Conservation (phyloP, 2,329 filamentous ascomycete species). For the Hymenoscyphus albidus region DNA sequence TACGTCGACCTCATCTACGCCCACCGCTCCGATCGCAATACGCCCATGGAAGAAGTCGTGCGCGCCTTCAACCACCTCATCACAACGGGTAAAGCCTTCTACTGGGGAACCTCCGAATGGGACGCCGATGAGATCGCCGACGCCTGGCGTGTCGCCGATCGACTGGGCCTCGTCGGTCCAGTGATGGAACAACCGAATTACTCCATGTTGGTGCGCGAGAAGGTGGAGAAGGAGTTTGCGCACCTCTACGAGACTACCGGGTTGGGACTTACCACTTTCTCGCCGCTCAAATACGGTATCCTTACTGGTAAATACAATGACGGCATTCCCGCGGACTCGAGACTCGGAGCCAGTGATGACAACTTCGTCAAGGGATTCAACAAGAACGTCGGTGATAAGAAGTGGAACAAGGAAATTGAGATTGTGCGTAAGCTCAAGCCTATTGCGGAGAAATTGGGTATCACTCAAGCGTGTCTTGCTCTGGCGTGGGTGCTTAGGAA, state of each 20-base stretch:
- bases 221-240: conserved; percentile 60
- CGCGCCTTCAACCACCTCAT: conserved; percentile 69
- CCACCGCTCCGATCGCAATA: conserved; percentile 63
- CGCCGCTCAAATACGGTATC: conserved; percentile 56
- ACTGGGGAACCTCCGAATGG: conserved; percentile 70
- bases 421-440: conserved; percentile 57
- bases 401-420: conserved; percentile 53
- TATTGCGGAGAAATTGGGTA: conserved; percentile 61
- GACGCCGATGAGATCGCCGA: conserved; percentile 61
- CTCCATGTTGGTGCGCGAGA: conserved; percentile 58
- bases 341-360: conserved; percentile 53
- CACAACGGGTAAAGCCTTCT: conserved; percentile 62
- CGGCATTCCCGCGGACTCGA: conserved; percentile 56
- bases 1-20: conserved; percentile 69
- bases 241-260: conserved; percentile 58
- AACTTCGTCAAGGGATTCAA: conserved; percentile 43
- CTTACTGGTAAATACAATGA: conserved; percentile 66
- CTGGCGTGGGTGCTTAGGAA: conserved; percentile 62
- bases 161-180: conserved; percentile 57
- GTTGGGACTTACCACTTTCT: conserved; percentile 60
- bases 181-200: conserved; percentile 65
- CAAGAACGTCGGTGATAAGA: conserved; percentile 43
- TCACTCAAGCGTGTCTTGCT: conserved; percentile 49
- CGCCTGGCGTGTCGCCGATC: conserved; percentile 58
- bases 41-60: conserved; percentile 68